Conservation (phyloP, 805 yeast species). For the Candida sphagnicola region DNA sequence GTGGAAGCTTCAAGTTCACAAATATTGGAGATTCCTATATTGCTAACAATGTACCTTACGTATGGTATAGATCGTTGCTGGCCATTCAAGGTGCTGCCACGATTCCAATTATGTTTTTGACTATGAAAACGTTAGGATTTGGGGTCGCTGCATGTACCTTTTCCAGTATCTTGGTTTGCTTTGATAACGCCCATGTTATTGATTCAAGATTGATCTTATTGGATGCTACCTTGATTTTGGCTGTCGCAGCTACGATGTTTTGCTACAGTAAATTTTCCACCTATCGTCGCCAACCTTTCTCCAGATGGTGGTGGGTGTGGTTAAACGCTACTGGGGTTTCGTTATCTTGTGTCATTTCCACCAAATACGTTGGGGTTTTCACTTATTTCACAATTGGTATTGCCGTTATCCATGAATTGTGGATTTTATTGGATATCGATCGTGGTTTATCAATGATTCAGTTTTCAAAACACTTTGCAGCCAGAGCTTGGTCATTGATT, state of each 20-base stretch:
- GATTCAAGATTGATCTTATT: conserved; percentile 88
- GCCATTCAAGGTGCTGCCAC: conserved; percentile 81
- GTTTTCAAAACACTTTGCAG: conserved; percentile 65
- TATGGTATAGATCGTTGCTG: conserved; percentile 74
- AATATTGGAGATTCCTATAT: conserved; percentile 81
- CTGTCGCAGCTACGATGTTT: conserved; percentile 78
- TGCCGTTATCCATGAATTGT: conserved; percentile 81
- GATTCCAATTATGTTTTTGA: conserved; percentile 78
- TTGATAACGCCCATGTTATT: conserved; percentile 86
- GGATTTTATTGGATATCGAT: conserved; percentile 77
- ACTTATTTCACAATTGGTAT: conserved; percentile 84
- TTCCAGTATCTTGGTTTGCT: conserved; percentile 69
- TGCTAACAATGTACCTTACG: conserved; percentile 76
- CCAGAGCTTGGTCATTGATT: conserved; percentile 68
- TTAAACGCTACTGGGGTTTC: conserved; percentile 76
- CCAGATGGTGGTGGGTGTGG: conserved; percentile 84
- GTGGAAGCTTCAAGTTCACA: conserved; percentile 90
- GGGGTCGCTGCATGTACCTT: conserved; percentile 75
- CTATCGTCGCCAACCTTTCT: conserved; percentile 63
- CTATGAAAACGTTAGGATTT: conserved; percentile 81
- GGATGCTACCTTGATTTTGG: conserved; percentile 83
- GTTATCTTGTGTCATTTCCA: conserved; percentile 87
- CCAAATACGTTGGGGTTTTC: conserved; percentile 94
- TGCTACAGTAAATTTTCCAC: conserved; percentile 74
- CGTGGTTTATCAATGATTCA: conserved; percentile 58